Evolutionary conservation across 2,329 filamentous ascomycete species (phyloP).

Genomic region (Helotiales sp.): DNA sequence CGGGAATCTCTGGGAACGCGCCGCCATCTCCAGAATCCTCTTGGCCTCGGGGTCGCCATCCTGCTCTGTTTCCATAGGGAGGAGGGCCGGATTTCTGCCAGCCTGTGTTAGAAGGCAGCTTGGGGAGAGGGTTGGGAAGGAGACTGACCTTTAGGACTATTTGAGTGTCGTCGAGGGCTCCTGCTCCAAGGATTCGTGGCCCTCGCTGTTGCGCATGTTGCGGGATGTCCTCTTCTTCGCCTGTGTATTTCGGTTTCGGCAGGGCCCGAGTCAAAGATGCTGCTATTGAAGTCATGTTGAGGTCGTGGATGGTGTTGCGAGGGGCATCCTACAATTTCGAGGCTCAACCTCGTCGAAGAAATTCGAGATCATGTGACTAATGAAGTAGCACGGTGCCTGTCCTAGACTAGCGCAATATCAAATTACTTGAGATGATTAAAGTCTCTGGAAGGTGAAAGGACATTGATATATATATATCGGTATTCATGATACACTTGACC

Average conservation of each 20-base stretch:
- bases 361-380: constrained; percentile 16
- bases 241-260: constrained; percentile 88
- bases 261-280: constrained; percentile 76
- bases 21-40: constrained; percentile 97
- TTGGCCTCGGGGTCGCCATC: constrained; percentile 85
- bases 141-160: constrained; percentile 70
- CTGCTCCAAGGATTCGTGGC: constrained; percentile 77
- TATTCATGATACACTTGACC: not conserved
- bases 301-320: constrained; percentile 5
- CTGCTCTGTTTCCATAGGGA: constrained; percentile 79
- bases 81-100: constrained; percentile 76
- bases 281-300: constrained; percentile 64
- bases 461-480: not conserved
- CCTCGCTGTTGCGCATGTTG: constrained; percentile 72
- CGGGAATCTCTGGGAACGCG: constrained; percentile 88
- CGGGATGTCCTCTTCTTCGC: constrained; percentile 81
- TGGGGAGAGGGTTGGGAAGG: not conserved
- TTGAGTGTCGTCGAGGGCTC: constrained; percentile 81
- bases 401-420: not conserved
- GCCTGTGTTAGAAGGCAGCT: constrained; percentile 23
- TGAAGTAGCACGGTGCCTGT: not conserved
- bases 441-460: not conserved
- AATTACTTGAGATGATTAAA: too few relatives aligned
- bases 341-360: constrained; percentile 7
- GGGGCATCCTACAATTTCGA: constrained; percentile 14